Conservation (phyloP, 1,284 basidiomycete species). For the Ceratobasidium sp. region DNA sequence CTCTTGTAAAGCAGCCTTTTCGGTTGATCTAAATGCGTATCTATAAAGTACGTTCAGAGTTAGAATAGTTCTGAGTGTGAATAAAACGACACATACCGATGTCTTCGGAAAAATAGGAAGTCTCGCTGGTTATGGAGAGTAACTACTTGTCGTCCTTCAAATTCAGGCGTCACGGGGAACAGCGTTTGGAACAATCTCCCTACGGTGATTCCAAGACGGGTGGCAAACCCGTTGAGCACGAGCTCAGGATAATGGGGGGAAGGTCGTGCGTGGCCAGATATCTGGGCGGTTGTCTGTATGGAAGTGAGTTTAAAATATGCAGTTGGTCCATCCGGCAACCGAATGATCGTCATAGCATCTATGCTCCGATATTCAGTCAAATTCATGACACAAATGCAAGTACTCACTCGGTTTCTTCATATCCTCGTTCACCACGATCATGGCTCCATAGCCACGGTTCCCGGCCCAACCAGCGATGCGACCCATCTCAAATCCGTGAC, state of each 20-base stretch:
- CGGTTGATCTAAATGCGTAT: conserved; percentile 89
- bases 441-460: conserved; percentile 83
- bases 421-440: conserved; percentile 95
- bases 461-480: conserved; percentile 94
- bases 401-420: conserved; percentile 87
- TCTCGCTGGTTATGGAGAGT: conserved; percentile 98
- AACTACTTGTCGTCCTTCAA: conserved; percentile 96
- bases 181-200: conserved; percentile 94
- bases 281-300: conserved; percentile 82
- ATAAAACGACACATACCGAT: conserved; percentile 63
- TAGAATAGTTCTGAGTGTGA: neutral
- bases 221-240: conserved; percentile 94
- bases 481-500: conserved; percentile 92
- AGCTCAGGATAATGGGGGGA: conserved; percentile 95
- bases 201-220: conserved; percentile 89
- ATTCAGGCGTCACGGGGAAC: conserved; percentile 94
- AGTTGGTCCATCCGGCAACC: conserved; percentile 91
- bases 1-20: conserved; percentile 94
- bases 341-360: conserved; percentile 92
- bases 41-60: conserved; percentile 54
- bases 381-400: conserved; percentile 12
- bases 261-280: conserved; percentile 89
- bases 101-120: conserved; percentile 96
- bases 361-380: conserved; percentile 44
- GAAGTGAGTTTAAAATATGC: conserved; percentile 97